Evolutionary conservation across 2,329 filamentous ascomycete species (phyloP), one percentile per base, ranked within the genome.

Genomic region (Colletotrichum filicis): DNA sequence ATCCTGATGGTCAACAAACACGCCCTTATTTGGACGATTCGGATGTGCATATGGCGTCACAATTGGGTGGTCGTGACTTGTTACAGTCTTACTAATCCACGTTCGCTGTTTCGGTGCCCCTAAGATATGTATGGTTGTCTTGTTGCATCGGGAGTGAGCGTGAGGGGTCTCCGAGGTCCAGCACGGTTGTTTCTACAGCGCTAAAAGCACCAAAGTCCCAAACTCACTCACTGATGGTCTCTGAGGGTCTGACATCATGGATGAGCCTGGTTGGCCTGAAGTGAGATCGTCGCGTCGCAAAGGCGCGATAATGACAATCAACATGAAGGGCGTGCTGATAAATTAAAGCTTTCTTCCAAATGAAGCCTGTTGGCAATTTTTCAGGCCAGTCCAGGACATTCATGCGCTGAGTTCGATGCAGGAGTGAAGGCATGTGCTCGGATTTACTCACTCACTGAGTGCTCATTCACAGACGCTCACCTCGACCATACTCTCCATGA

Each of bases 31-130:
- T 28, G 12, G 46, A 71, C 57, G 32, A 60, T 11, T 16, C n/a
- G 26, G 14, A 35, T 57, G 57, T 37, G 53, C 62, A 42, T 22
- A 71, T 71, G 69, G 57, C 69, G 69, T 71, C 69, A 62, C 63
- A 11, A 52, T 65, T 22, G 5, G 12, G 16, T 24, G 35, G 16
- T 16, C 28, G 5, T 2, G 6, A n/a, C 37, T n/a, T 24, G 7
- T 8, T 16, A 19, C 16, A 1, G 12, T 49, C 52, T 58, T 26
- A 64, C 46, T 68, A 64, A 68, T 64, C 49, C 42, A 11, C 19
- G 1, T 24, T 8, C 28, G 46, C 46, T 11, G 60, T 53, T 35
- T 26, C 14, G 12, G n/a, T 26, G 5, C 24, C 52, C 22, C 5
- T 28, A 11, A 26, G 14, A 19, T 7, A 5, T 8, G 37, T 19